Evolutionary conservation across 768 basidiomycete species (phyloP), one percentile per base, ranked within the genome.

Genomic region (Lyophyllum shimeji): DNA sequence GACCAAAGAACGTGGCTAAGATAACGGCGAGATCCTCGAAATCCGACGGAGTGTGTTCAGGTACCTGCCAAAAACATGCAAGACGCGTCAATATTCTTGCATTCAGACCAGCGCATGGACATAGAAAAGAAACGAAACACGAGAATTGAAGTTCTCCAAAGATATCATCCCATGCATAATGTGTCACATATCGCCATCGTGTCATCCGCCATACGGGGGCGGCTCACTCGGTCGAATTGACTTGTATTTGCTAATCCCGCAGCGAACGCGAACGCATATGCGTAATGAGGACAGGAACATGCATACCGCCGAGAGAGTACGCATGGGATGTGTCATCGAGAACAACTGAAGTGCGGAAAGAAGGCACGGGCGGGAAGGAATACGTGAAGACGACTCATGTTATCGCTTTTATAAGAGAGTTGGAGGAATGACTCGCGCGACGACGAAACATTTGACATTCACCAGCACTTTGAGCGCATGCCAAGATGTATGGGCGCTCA

Each of bases 401-500:
- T n/a, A n/a, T n/a, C n/a, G n/a, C n/a, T n/a, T n/a, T n/a, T n/a
- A n/a, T n/a, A n/a, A n/a, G n/a, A n/a, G n/a, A n/a, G 1, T 1
- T 40, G 17, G 15, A n/a, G 39, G 39, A 9, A 29, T 29, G 29
- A 29, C 29, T 9, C 29, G 29, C 29, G 9, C 5, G 17, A 46
- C 25, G 46, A 17, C n/a, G n/a, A 17, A 31, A 37, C 33, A 18
- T 20, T 37, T 37, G 18, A 37, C 48, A 49, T 15, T 3, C 17
- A 18, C 18, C 18, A n/a, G 23, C 1, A 23, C 23, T 21, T 24
- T 2, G 4, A 18, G 46, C 11, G 18, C 29, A 46, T 46, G 46
- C 17, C 29, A 31, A 25, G 27, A 33, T 23, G 46, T 18, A 51
- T 21, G 21, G 17, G 34, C 27, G 50, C 59, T 56, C 55, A 56